Evolutionary conservation across 1,284 basidiomycete genomes (phyloP).

Genomic region (Pascua guehoae): DNA sequence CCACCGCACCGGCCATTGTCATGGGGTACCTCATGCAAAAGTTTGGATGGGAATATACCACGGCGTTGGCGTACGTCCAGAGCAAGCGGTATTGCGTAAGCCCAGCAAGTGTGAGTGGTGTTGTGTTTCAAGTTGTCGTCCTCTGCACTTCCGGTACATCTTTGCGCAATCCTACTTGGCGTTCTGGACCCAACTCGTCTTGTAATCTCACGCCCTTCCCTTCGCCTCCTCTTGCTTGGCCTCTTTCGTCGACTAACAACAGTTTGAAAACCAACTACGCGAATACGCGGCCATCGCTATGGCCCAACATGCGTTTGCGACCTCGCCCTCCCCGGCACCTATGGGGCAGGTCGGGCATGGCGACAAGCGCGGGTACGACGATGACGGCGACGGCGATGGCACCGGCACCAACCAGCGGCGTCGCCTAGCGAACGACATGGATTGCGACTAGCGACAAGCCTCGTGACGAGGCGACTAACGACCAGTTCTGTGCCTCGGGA

Average conservation of each 20-base stretch:
- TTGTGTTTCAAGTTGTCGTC: too few species aligned
- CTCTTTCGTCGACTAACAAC: constrained; percentile 27
- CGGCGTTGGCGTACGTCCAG: constrained; percentile 78
- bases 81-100: constrained; percentile 86
- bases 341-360: constrained; percentile 6
- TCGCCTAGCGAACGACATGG: too few species aligned
- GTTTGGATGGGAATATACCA: constrained; percentile 68
- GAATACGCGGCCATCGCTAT: constrained; percentile 80
- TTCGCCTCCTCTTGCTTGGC: too few species aligned
- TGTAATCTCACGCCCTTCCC: too few species aligned
- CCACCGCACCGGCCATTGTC: constrained; percentile 78
- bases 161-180: too few species aligned
- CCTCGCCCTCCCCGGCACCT: background rate
- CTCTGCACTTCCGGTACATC: too few species aligned
- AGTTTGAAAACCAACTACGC: constrained; percentile 82
- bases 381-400: constrained; percentile 4
- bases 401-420: too few species aligned
- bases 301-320: constrained; percentile 32
- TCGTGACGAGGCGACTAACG: too few species aligned
- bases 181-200: background rate
- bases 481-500: too few species aligned
- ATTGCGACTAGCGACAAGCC: too few species aligned
- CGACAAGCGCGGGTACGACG: constrained; percentile 19
- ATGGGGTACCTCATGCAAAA: constrained; percentile 90
- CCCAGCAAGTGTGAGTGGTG: constrained; percentile 61